Base-by-base conservation (phyloP, 2,329 filamentous ascomycete genomes). In the Tolypocladium guangdongense region DNA sequence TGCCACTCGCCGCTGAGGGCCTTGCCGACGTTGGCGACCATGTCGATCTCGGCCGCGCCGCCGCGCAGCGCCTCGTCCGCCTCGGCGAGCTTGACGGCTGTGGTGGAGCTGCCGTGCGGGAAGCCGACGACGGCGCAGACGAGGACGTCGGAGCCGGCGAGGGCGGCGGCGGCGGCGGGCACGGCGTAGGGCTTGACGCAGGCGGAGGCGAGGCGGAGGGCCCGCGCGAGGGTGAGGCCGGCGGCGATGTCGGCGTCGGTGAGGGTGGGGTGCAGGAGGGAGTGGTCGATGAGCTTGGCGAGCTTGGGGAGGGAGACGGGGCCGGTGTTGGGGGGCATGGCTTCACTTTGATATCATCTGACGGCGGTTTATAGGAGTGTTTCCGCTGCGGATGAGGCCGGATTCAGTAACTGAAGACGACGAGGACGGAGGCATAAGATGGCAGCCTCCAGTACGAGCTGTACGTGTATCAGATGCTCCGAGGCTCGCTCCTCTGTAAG, bases 1-100 rank as follows among this genome's bases (percentile, higher is more conserved):
- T 70, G 70, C 79, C 80, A 83, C 33, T 83, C 76, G 0, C 72
- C 74, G 18, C 76, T 67, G 0, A 82, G 71, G 0, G 71, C 80
- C 58, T 83, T 82, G 36, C 80, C 81, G 12, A 83, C 64, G 54
- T 84, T 83, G 57, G 83, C 69, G 1, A 83, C 80, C 75, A 83
- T 78, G 61, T 83, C 81, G 27, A 84, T 74, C 61, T 84, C 80
- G 1, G 64, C 58, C 1, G 74, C 80, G 2, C 80, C 80, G 0
- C 70, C 71, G 3, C 66, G 58, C 0, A 71, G 71, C 0, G 79
- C 80, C 1, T 70, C 69, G 0, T 62, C 63, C 0, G 80, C 77
- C 59, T 84, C 81, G 27, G 69, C 64, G 1, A 80, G 72, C 60
- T 84, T 84, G 56, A 77, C 71, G 14, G 68, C 64, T 0, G 74